These are phyloP conservation scores for Kodamaea derodonti DNA, from an alignment of 1,139 yeast species.

Conservation along the genomic window DNA sequence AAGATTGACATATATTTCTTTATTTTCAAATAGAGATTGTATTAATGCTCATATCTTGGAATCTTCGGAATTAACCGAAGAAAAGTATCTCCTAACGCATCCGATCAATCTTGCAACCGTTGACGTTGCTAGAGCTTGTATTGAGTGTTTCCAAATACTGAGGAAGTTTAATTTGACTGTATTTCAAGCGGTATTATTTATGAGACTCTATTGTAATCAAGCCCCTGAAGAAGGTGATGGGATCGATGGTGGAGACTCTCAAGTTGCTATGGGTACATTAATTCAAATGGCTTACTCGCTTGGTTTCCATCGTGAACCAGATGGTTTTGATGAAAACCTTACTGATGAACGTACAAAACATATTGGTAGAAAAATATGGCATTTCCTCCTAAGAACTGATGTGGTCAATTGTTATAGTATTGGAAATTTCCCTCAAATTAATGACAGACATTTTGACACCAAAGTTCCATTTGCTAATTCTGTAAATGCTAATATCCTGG, in stretches of 20 bases:
- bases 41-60: constrained; percentile 14
- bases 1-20: constrained; percentile 20
- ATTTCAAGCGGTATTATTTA: constrained; percentile 32
- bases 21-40: constrained; percentile 20
- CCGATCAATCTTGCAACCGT: constrained; percentile 26
- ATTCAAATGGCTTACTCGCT: constrained; percentile 47
- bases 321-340: constrained; percentile 24
- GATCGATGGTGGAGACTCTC: constrained; percentile 48
- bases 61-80: constrained; percentile 9
- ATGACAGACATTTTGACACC: constrained; percentile 11
- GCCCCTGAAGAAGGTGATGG: constrained; percentile 53
- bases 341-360: constrained; percentile 28
- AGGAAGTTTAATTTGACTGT: constrained; percentile 23
- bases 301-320: constrained; percentile 54
- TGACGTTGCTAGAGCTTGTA: constrained; percentile 28
- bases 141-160: constrained; percentile 23
- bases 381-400: constrained; percentile 31
- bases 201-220: constrained; percentile 41
- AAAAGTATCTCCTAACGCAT: constrained; percentile 24
- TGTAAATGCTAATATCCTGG: constrained; percentile 5
- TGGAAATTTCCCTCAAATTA: constrained; percentile 34
- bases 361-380: constrained; percentile 53
- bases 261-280: constrained; percentile 40
- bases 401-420: constrained; percentile 23
- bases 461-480: constrained; percentile 17